Evolutionary conservation across 2,329 filamentous ascomycete species (phyloP), one percentile per base, ranked within the genome.

Genomic region (Penicillium sp.): DNA sequence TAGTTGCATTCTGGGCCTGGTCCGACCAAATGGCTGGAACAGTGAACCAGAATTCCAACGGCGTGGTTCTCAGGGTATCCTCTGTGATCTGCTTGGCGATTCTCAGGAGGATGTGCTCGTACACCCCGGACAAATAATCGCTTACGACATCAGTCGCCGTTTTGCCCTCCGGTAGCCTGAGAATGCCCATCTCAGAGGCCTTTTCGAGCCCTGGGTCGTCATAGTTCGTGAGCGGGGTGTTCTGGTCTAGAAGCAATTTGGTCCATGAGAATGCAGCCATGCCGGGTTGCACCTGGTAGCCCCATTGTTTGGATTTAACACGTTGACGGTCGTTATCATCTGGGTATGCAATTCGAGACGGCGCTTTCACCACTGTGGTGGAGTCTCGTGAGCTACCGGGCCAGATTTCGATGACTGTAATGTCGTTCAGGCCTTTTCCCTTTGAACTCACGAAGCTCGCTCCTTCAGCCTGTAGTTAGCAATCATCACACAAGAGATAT

Each of bases 21-120:
- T 70, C 67, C 5, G 63, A 56, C 66, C 66, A 70, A 11, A 70
- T 62, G 2, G 66, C 67, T 1, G 69, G 67, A 5, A 70, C 65
- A 1, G 66, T 70, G 20, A 70, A 63, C 14, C 65, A 60, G 28
- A 61, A 67, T 30, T 61, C 57, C n/a, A 66, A 60, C 60, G 9
- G 49, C 35, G 3, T 60, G 24, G 24, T 42, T 63, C 33, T 3
- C 52, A 55, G 11, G 21, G 45, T 8, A 60, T 57, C 46, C 3
- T 65, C 59, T 9, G 64, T 23, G 45, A 56, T 6, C 65, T 47
- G 9, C 40, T 60, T 42, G 54, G 46, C 18, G 64, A 56, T 12
- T 60, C 62, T 57, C 64, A 59, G 21, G 5, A 55, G 16, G 24
- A 47, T 55, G 12, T 49, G 47, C 18, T 49, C 5, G 54, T 35